Percentiles rank a stretch among this genome's conserved stretches.
Evolutionary conservation across 257 asterid species (phyloP).

Genomic region (Scutellaria baicalensis): DNA sequence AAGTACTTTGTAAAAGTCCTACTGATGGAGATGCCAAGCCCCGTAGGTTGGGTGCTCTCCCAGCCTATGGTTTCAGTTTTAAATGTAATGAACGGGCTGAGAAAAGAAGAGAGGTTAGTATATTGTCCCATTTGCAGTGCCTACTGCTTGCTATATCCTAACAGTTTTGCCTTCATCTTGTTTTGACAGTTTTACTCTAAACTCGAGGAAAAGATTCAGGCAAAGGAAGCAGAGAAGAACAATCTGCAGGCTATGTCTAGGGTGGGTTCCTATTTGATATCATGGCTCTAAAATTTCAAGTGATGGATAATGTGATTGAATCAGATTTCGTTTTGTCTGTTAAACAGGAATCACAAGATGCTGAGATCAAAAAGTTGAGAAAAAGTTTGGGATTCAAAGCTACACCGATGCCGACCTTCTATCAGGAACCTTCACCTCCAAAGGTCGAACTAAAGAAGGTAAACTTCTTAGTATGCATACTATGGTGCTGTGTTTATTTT

Average conservation of each 20-base stretch:
- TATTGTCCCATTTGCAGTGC: constrained; percentile 4
- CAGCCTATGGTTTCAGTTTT: constrained; percentile 72
- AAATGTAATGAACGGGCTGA: constrained; percentile 96
- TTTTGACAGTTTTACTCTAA: constrained; percentile 69
- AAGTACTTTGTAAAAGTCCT: constrained; percentile 50
- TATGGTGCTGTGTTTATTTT: neutral
- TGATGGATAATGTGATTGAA: neutral
- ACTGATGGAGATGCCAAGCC: constrained; percentile 55
- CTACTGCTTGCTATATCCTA: neutral
- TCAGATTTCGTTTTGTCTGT: constrained; percentile 11
- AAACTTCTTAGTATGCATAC: constrained; percentile 1
- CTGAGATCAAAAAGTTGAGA: constrained; percentile 78
- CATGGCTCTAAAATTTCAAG: neutral
- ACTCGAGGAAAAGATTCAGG: constrained; percentile 91
- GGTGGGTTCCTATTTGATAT: constrained; percentile 29
- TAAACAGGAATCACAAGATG: constrained; percentile 80
- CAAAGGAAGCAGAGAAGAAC: constrained; percentile 79
- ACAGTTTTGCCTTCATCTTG: constrained; percentile 3
- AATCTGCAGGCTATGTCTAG: constrained; percentile 67
- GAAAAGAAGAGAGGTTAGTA: constrained; percentile 81
- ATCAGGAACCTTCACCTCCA: constrained; percentile 95
- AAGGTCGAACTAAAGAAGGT: constrained; percentile 92
- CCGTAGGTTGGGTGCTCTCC: constrained; percentile 66
- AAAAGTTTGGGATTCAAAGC: constrained; percentile 88
- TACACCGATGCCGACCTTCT: constrained; percentile 96